Percentiles rank a stretch among this genome's conserved stretches.
These are phyloP conservation scores for Galerina marginata DNA, from an alignment of 768 basidiomycete genomes.

Conservation along the genomic window DNA sequence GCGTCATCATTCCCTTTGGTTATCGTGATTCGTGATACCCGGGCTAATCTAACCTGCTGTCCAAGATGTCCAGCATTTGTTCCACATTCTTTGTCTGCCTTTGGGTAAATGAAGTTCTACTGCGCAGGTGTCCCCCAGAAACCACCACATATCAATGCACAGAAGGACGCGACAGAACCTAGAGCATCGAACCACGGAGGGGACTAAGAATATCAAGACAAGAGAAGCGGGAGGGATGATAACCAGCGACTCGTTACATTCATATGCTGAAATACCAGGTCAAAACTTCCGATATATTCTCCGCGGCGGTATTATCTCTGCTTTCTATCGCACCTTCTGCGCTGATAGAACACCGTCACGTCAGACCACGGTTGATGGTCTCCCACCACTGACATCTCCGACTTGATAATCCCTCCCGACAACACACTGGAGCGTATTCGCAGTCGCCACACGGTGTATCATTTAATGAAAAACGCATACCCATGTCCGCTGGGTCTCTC, in stretches of 20 bases:
- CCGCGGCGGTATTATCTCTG: slow-evolving; percentile 3
- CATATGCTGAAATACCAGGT: slow-evolving; percentile 2
- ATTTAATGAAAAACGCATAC: neutral
- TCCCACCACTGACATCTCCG: slow-evolving; percentile 19
- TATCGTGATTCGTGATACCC: too few relatives aligned
- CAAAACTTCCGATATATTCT: slow-evolving; percentile 3
- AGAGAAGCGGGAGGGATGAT: too few relatives aligned
- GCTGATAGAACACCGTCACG: slow-evolving; percentile 21
- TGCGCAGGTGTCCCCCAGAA: neutral
- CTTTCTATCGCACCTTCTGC: slow-evolving; percentile 14
- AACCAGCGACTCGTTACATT: too few relatives aligned
- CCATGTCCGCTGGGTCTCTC: neutral
- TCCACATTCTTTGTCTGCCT: neutral
- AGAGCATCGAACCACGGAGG: too few relatives aligned
- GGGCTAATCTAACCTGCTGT: too few relatives aligned
- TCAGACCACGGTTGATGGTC: slow-evolving; percentile 7
- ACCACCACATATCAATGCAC: neutral
- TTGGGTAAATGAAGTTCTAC: neutral
- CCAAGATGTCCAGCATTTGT: too few relatives aligned
- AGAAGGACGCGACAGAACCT: too few relatives aligned
- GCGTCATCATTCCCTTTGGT: too few relatives aligned
- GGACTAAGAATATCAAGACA: too few relatives aligned
- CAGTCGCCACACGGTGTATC: slow-evolving; percentile 7
- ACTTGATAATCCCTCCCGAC: slow-evolving; percentile 1
- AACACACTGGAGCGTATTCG: neutral